Evolutionary conservation across 2,329 filamentous ascomycete species (phyloP), one percentile per base, ranked within the genome.

Genomic region (Claviceps pazoutovae): DNA sequence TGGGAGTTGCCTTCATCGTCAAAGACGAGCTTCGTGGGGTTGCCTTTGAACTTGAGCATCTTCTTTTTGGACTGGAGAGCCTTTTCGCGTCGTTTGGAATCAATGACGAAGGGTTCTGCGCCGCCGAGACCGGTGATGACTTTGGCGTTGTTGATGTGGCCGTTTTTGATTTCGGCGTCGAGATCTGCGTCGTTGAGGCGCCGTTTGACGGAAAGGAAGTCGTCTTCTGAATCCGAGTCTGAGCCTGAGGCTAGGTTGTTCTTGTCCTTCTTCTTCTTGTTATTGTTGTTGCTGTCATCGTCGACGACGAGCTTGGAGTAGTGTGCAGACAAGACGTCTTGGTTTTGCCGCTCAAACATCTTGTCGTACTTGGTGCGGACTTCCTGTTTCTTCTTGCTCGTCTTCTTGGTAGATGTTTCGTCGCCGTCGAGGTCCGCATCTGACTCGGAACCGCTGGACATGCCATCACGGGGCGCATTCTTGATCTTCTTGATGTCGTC

Each of bases 271-370:
- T 36, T 23, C 4, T 36, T 46, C 0, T 16, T n/a, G 11, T 3
- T 21, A 11, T 34, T 6, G 51, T 83, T 83, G 48, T 83, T 80
- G 5, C 74, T 78, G 51, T 79, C 79, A 16, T 74, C 78, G 53
- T 74, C 66, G 5, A 75, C 75, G 54, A 97, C 82, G 56, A 98
- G 77, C 62, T 91, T 95, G 54, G 82, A 80, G 72, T 96, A 97
- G 69, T 98, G 93, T 52, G 84, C 82, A n/a, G 91, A 90, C 57
- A 98, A 70, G 36, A 98, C 86, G 63, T 96, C 90, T 68, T 97
- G 91, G 68, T 98, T 98, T 60, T 85, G 86, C 55, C 93, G 79
- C 72, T 96, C 91, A 68, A 97, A 96, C 93, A 98, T 97, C 59
- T 88, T 84, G 67, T 98, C 89, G 65, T 95, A 94, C 67, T 95